Evolutionary conservation across 495 filamentous ascomycete species (phyloP).

Genomic region (Lasiosphaeria miniovina): DNA sequence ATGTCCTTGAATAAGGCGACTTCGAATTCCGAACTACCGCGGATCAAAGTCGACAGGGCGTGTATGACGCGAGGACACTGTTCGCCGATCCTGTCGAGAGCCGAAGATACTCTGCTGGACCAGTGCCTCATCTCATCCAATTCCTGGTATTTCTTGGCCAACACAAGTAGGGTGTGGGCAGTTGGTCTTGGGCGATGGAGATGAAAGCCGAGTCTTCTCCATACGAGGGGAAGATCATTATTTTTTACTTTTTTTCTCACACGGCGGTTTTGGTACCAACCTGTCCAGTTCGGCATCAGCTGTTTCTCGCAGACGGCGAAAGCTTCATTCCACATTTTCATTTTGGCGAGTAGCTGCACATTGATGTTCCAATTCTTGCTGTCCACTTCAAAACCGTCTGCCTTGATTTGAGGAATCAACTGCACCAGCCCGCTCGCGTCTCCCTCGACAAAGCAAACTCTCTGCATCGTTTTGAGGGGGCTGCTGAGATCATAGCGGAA

Average conservation of each 20-base stretch:
- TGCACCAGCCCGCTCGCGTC: slow-evolving; percentile 46
- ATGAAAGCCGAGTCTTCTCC: slow-evolving; percentile 30
- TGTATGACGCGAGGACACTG: slow-evolving; percentile 28
- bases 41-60: slow-evolving; percentile 39
- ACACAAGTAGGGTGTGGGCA: slow-evolving; percentile 37
- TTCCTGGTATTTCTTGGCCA: slow-evolving; percentile 39
- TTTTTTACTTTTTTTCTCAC: slow-evolving; percentile 14
- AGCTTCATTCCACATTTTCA: slow-evolving; percentile 46
- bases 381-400: slow-evolving; percentile 65
- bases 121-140: slow-evolving; percentile 34
- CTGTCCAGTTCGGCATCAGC: slow-evolving; percentile 71
- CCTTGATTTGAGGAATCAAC: slow-evolving; percentile 50
- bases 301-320: slow-evolving; percentile 67
- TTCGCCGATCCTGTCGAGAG: slow-evolving; percentile 23
- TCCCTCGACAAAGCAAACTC: slow-evolving; percentile 46
- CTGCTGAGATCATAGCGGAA: slow-evolving; percentile 58
- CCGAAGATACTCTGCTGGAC: slow-evolving; percentile 28
- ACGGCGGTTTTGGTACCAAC: slow-evolving; percentile 53
- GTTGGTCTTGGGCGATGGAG: slow-evolving; percentile 35
- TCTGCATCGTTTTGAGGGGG: slow-evolving; percentile 60
- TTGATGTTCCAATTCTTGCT: slow-evolving; percentile 61
- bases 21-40: too few relatives aligned
- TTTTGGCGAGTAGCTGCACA: slow-evolving; percentile 47
- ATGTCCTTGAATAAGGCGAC: too few relatives aligned
- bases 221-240: slow-evolving; percentile 31